Conservation (phyloP, 164 flowering plant genomes). For the Annona cherimola region DNA sequence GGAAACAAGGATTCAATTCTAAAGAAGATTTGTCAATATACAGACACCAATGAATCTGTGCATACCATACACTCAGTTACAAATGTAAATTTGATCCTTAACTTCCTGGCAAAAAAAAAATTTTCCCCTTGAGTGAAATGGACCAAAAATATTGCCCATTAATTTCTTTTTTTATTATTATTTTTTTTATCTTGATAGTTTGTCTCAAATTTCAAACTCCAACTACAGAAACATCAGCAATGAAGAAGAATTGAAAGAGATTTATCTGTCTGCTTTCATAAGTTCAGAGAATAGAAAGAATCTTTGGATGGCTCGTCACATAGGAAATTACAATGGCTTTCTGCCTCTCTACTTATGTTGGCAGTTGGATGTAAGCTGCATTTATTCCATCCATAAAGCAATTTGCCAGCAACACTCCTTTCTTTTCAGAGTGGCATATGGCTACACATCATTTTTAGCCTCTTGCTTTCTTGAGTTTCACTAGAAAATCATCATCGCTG, state of each 20-base stretch:
- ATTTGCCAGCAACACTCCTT: background rate
- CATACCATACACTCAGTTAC: background rate
- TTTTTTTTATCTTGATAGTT: background rate
- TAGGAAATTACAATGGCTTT: background rate
- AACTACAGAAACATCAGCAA: background rate
- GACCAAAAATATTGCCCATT: too few relatives aligned
- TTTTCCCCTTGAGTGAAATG: too few relatives aligned
- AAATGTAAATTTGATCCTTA: background rate
- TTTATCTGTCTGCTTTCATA: background rate
- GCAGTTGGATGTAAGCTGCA: too few relatives aligned
- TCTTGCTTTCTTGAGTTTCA: constrained; percentile 18
- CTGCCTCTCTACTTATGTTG: background rate
- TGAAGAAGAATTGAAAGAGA: background rate
- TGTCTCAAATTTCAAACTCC: background rate
- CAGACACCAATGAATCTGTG: background rate
- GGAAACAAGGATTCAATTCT: background rate
- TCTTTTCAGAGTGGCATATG: background rate
- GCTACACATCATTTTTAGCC: background rate
- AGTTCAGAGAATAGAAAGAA: background rate
- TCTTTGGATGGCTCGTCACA: background rate
- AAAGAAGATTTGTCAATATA: background rate
- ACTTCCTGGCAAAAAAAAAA: background rate
- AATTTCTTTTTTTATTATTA: background rate
- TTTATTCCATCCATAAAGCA: too few relatives aligned
- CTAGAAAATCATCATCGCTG: constrained; percentile 63